Evolutionary conservation across 2,329 filamentous ascomycete species (phyloP).

Genomic region (Epichloe gansuensis): DNA sequence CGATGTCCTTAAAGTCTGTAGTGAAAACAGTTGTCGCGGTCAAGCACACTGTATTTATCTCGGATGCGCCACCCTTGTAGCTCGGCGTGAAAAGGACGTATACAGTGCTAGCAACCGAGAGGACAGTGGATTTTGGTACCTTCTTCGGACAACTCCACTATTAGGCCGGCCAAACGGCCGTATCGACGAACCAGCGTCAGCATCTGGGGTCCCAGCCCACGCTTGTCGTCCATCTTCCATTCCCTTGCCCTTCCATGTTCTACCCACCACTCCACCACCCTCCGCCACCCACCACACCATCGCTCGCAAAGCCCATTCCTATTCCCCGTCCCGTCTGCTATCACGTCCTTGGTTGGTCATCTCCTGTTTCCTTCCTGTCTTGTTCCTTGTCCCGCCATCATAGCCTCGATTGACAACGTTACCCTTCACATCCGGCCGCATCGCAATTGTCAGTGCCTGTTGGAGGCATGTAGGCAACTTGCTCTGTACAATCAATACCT

Average conservation of each 20-base stretch:
- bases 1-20: conserved; percentile 1
- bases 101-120: conserved; percentile 1
- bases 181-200: conserved; percentile 26
- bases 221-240: conserved; percentile 6
- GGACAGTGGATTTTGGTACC: conserved; percentile 4
- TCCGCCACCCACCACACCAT: not conserved
- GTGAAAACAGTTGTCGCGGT: not conserved
- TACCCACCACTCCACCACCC: conserved; percentile 1
- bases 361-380: not conserved
- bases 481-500: not conserved
- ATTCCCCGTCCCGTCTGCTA: not conserved
- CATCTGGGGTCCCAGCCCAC: conserved; percentile 1
- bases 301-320: not conserved
- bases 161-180: conserved; percentile 47
- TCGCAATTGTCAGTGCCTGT: not conserved
- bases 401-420: not conserved
- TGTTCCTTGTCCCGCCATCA: not conserved
- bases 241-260: conserved; percentile 11
- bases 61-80: not conserved
- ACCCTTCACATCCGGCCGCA: not conserved
- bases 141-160: conserved; percentile 33
- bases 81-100: not conserved
- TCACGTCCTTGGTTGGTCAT: conserved; percentile 1
- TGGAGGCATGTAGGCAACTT: not conserved
- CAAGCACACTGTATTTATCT: not conserved